phyloP scores from a whole-genome alignment of 2,329 filamentous ascomycete species.

The Penicillium sp. region DNA sequence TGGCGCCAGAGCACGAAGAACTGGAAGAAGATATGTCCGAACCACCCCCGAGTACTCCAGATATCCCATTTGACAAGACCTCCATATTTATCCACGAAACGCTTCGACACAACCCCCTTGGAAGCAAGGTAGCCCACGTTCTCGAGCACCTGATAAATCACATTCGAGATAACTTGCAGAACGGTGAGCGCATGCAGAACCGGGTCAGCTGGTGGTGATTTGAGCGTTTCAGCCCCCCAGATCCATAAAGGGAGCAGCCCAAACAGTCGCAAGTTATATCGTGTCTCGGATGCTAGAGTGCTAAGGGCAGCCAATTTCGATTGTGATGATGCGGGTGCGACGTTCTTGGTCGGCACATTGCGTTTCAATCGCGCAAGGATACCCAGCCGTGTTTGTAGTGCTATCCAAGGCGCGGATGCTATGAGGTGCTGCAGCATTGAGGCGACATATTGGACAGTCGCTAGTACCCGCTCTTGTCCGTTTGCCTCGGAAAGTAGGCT shows the following conservation, averaged over 20 bases:
- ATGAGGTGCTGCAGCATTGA: slow-evolving; percentile 62
- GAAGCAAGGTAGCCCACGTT: slow-evolving; percentile 75
- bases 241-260: slow-evolving; percentile 72
- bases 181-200: slow-evolving; percentile 58
- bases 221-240: slow-evolving; percentile 67
- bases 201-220: slow-evolving; percentile 44
- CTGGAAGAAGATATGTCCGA: slow-evolving; percentile 73
- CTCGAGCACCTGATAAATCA: slow-evolving; percentile 75
- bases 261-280: slow-evolving; percentile 58
- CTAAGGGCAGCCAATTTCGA: slow-evolving; percentile 52
- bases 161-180: slow-evolving; percentile 66
- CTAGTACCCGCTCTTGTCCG: slow-evolving; percentile 68
- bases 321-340: slow-evolving; percentile 33
- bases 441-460: slow-evolving; percentile 66
- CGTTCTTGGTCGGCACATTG: slow-evolving; percentile 4
- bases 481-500: slow-evolving; percentile 66
- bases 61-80: slow-evolving; percentile 62
- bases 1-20: slow-evolving; percentile 62
- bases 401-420: slow-evolving; percentile 50
- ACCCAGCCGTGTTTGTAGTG: slow-evolving; percentile 47
- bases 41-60: slow-evolving; percentile 80
- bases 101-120: slow-evolving; percentile 64
- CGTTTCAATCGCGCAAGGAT: slow-evolving; percentile 36
- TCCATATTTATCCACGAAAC: slow-evolving; percentile 43
- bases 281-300: slow-evolving; percentile 50